Conservation (phyloP, 768 basidiomycete genomes). For the Hericium erinaceus region DNA sequence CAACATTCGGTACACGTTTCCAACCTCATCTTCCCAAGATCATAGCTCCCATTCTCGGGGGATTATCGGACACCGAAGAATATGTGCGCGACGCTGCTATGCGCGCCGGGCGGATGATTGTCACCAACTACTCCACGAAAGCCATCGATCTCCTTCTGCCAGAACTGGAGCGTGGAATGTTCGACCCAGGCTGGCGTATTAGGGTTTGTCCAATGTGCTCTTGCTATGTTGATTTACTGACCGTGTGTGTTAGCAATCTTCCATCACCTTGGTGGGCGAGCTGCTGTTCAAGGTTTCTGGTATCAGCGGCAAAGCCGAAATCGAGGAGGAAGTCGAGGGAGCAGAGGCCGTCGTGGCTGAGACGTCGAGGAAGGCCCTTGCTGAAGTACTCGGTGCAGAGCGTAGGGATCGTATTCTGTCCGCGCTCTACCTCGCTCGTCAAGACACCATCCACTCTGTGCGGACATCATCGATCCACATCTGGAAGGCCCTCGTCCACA, state of each 20-base stretch:
- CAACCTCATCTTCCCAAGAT: conserved; percentile 93
- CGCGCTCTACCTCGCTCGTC: conserved; percentile 85
- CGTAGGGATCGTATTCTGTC: conserved; percentile 87
- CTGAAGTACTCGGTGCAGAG: conserved; percentile 81
- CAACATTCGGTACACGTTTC: conserved; percentile 95
- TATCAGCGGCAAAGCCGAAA: conserved; percentile 81
- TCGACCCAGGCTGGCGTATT: conserved; percentile 92
- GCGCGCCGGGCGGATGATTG: conserved; percentile 97
- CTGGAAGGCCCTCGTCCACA: conserved; percentile 96
- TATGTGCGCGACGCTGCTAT: conserved; percentile 96
- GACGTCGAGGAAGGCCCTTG: conserved; percentile 73
- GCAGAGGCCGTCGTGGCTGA: conserved; percentile 64
- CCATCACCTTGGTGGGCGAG: conserved; percentile 92
- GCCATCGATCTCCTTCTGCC: conserved; percentile 92
- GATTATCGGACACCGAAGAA: conserved; percentile 88
- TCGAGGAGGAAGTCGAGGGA: conserved; percentile 70
- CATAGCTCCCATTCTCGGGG: conserved; percentile 84
- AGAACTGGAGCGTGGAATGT: conserved; percentile 90
- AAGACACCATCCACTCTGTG: conserved; percentile 84
- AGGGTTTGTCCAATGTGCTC: conserved; percentile 43
- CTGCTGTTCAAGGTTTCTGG: conserved; percentile 94
- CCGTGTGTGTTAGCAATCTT: conserved; percentile 62
- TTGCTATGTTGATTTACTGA: background rate
- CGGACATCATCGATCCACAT: conserved; percentile 89
- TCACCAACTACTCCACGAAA: conserved; percentile 84